These are phyloP conservation scores for Pleurostoma richardsiae DNA, from an alignment of 2,329 filamentous ascomycete genomes.

Conservation along the genomic window DNA sequence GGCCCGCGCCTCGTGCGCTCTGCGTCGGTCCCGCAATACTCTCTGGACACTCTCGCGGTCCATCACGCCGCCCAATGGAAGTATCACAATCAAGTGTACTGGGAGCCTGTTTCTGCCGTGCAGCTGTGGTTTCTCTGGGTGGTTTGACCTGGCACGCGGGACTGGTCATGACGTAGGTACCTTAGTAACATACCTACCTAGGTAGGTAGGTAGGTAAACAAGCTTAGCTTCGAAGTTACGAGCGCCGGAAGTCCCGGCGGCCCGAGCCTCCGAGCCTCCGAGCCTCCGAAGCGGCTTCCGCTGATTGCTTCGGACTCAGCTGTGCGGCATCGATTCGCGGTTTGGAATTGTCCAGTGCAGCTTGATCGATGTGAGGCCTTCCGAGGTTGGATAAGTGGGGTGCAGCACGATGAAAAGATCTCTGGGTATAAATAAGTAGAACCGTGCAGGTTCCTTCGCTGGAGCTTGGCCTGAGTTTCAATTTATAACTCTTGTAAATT, in stretches of 20 bases:
- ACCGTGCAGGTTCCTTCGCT: slow-evolving; percentile 12
- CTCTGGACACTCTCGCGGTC: not conserved
- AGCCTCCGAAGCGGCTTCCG: not conserved
- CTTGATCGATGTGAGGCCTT: too few species aligned
- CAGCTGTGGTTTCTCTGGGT: not conserved
- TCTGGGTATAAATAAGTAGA: slow-evolving; percentile 1
- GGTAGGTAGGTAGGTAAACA: not conserved
- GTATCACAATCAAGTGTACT: not conserved
- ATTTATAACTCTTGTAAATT: slow-evolving; percentile 14
- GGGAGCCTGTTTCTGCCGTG: not conserved
- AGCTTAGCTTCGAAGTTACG: not conserved
- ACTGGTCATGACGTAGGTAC: too few species aligned
- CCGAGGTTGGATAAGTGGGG: not conserved
- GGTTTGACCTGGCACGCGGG: too few species aligned
- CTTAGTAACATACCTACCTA: not conserved
- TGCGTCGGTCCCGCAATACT: not conserved
- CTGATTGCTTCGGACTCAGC: not conserved
- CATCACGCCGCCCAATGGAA: not conserved
- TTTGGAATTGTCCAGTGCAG: not conserved
- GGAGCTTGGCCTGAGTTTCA: not conserved
- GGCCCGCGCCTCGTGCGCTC: not conserved
- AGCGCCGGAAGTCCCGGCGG: not conserved
- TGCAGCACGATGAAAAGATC: not conserved
- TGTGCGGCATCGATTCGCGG: not conserved
- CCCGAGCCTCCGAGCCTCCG: not conserved